Percentiles rank a stretch among this genome's conserved stretches.
Evolutionary conservation across 306 rosid species (phyloP).

Genomic region (Cucurbita ficifolia): DNA sequence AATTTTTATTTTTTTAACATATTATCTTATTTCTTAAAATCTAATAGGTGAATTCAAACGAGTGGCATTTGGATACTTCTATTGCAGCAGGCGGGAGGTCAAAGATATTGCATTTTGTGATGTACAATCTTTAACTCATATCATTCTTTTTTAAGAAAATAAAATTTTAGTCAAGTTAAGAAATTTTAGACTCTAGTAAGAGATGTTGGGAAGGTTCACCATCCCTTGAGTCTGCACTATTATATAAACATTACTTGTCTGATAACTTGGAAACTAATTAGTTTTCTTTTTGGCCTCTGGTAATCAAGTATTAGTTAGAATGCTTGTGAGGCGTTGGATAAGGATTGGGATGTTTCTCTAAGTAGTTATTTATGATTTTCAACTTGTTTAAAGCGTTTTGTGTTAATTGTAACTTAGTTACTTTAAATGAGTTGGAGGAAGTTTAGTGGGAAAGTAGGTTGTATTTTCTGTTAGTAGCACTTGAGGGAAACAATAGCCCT

Average conservation of each 20-base stretch:
- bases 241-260: neutral
- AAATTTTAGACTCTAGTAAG: neutral
- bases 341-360: neutral
- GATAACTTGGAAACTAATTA: neutral
- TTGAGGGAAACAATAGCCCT: neutral
- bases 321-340: neutral
- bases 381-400: neutral
- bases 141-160: slow-evolving; percentile 5
- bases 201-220: neutral
- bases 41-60: slow-evolving; percentile 81
- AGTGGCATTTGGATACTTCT: slow-evolving; percentile 97
- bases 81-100: slow-evolving; percentile 95
- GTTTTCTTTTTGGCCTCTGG: neutral
- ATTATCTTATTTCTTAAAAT: neutral
- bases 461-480: neutral
- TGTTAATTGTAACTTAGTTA: neutral
- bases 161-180: neutral
- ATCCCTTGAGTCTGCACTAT: neutral
- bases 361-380: neutral
- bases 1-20: neutral
- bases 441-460: neutral
- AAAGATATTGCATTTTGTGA: slow-evolving; percentile 94
- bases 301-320: neutral
- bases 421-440: neutral
- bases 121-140: slow-evolving; percentile 59